These are phyloP conservation scores for Microdochium bolleyi DNA, from an alignment of 2,329 filamentous ascomycete genomes.

Conservation along the genomic window DNA sequence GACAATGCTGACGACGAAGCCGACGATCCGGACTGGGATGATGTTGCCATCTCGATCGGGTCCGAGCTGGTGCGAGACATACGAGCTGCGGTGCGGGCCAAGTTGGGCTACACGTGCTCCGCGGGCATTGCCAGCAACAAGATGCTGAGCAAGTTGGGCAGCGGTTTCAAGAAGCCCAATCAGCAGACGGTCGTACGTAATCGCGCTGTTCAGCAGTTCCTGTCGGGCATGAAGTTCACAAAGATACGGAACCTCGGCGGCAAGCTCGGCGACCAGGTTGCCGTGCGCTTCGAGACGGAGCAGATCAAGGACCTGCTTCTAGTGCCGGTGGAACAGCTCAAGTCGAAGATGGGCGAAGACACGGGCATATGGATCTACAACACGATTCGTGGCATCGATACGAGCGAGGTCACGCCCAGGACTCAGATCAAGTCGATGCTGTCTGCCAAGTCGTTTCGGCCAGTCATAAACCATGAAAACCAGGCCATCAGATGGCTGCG, in stretches of 20 bases:
- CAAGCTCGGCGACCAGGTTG: constrained; percentile 83
- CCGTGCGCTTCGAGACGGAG: constrained; percentile 74
- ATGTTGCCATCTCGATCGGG: constrained; percentile 77
- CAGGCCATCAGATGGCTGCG: constrained; percentile 79
- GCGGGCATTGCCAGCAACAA: constrained; percentile 87
- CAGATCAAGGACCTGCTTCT: constrained; percentile 66
- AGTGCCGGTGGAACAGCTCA: constrained; percentile 67
- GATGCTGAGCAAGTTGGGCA: constrained; percentile 90
- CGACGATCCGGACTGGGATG: constrained; percentile 91
- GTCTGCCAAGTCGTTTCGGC: constrained; percentile 90
- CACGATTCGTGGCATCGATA: constrained; percentile 77
- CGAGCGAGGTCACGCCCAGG: constrained; percentile 79
- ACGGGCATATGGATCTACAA: constrained; percentile 81
- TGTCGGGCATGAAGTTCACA: constrained; percentile 82
- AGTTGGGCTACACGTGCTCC: constrained; percentile 83
- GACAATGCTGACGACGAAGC: constrained; percentile 65
- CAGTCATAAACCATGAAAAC: constrained; percentile 68
- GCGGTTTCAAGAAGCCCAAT: constrained; percentile 87
- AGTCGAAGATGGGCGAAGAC: constrained; percentile 72
- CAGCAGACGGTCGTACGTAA: constrained; percentile 90
- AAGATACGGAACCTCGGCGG: constrained; percentile 94
- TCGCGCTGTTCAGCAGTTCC: constrained; percentile 70
- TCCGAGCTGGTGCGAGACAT: constrained; percentile 81
- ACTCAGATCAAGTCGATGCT: constrained; percentile 97
- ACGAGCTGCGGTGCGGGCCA: constrained; percentile 58